These are phyloP conservation scores for Filosporella fistucella DNA, from an alignment of 495 filamentous ascomycete genomes.

Conservation along the genomic window DNA sequence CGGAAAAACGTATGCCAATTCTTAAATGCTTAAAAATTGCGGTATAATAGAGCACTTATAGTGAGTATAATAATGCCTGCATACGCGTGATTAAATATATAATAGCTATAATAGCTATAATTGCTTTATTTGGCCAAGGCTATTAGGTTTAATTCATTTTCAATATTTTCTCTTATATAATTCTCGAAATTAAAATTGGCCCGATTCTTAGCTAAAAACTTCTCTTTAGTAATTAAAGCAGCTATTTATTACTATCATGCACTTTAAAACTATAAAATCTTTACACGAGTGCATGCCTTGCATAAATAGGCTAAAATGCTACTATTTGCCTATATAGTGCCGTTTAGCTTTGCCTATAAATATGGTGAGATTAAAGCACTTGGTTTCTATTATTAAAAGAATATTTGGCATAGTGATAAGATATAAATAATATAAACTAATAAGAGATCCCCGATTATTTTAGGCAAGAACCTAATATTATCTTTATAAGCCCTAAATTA, in stretches of 20 bases:
- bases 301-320: not conserved
- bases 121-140: no score
- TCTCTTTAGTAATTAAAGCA: not conserved
- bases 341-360: not conserved
- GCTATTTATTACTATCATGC: not conserved
- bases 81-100: not conserved
- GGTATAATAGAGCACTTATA: no score
- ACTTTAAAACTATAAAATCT: not conserved
- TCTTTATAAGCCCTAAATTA: constrained; percentile 4
- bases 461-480: constrained; percentile 1
- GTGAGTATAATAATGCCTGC: not conserved
- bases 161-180: no score
- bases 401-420: not conserved
- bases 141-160: no score
- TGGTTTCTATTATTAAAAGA: not conserved
- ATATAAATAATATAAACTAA: not conserved
- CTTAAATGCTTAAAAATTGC: no score
- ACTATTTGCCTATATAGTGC: constrained; percentile 4
- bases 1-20: no score
- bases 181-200: no score
- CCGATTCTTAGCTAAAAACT: no score
- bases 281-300: not conserved
- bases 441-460: constrained; percentile 1
- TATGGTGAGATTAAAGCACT: constrained; percentile 6
- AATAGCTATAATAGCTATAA: not conserved